Evolutionary conservation across 139 green algal species (phyloP).

Genomic region (Gonium pectorale): DNA sequence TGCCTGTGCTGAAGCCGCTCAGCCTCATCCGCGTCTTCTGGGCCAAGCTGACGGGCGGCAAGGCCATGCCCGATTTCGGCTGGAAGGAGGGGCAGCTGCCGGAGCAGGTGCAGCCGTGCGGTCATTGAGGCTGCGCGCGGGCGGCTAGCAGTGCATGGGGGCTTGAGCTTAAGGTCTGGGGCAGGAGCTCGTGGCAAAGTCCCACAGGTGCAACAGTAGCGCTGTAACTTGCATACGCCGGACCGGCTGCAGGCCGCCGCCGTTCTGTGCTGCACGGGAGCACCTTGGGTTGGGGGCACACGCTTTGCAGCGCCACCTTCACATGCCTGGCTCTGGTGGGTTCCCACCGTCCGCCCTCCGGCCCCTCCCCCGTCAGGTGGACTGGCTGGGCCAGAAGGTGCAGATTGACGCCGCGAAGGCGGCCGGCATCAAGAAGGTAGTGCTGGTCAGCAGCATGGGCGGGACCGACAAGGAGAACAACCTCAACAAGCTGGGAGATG

Average conservation of each 20-base stretch:
- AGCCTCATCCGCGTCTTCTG: slow-evolving; percentile 21
- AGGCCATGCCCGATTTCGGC: slow-evolving; percentile 65
- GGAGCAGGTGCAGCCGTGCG: slow-evolving; percentile 73
- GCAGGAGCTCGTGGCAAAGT: too few relatives aligned
- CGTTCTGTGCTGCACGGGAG: too few relatives aligned
- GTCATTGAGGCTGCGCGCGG: too few relatives aligned
- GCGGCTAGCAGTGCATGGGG: too few relatives aligned
- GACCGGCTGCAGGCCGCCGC: too few relatives aligned
- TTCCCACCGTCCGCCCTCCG: too few relatives aligned
- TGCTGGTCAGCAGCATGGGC: slow-evolving; percentile 83
- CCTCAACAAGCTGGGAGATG: slow-evolving; percentile 62
- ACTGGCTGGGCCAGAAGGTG: slow-evolving; percentile 88
- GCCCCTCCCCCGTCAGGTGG: slow-evolving; percentile 65
- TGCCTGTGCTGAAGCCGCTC: slow-evolving; percentile 52
- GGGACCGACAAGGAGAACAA: slow-evolving; percentile 73
- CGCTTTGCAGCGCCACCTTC: too few relatives aligned
- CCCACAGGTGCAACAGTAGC: too few relatives aligned
- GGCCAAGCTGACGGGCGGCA: slow-evolving; percentile 55
- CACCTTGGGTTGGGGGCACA: too few relatives aligned
- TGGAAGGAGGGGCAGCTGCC: slow-evolving; percentile 73
- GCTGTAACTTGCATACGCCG: too few relatives aligned
- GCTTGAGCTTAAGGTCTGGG: too few relatives aligned
- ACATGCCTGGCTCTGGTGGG: too few relatives aligned
- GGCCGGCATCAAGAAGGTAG: slow-evolving; percentile 74
- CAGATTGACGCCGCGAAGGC: slow-evolving; percentile 86